phyloP scores from a whole-genome alignment of 2,329 filamentous ascomycete species.

The Hypomyces perniciosus region DNA sequence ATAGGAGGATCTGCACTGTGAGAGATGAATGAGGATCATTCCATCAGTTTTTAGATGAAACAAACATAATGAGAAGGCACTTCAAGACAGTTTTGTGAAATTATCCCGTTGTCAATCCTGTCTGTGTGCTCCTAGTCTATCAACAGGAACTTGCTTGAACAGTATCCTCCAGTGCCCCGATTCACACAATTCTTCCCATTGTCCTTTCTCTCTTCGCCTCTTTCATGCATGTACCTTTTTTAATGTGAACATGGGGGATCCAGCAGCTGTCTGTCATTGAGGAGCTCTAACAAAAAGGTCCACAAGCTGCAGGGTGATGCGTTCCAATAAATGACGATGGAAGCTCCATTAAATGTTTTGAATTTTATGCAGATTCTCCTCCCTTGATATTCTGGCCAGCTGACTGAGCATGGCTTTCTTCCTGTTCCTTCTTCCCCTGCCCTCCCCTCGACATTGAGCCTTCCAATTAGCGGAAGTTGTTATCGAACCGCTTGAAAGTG shows the following conservation, averaged over 20 bases:
- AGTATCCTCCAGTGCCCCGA: too few species aligned
- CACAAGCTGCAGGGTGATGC: not conserved
- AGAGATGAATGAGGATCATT: not conserved
- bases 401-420: constrained; percentile 8
- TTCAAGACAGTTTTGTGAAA: not conserved
- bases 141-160: not conserved
- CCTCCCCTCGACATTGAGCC: not conserved
- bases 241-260: not conserved
- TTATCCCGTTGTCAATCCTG: not conserved
- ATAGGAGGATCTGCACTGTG: not conserved
- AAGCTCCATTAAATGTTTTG: not conserved
- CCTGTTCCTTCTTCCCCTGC: not conserved
- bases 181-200: not conserved
- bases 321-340: constrained; percentile 8
- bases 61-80: not conserved
- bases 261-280: not conserved
- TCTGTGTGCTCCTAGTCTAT: not conserved
- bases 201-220: not conserved
- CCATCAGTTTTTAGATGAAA: not conserved
- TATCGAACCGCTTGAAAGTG: constrained; percentile 90
- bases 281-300: not conserved
- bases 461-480: constrained; percentile 52
- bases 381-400: constrained; percentile 5
- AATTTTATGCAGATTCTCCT: constrained; percentile 11
- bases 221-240: not conserved